phyloP scores from a whole-genome alignment of 306 rosid genomes.

The Fagus crenata region DNA sequence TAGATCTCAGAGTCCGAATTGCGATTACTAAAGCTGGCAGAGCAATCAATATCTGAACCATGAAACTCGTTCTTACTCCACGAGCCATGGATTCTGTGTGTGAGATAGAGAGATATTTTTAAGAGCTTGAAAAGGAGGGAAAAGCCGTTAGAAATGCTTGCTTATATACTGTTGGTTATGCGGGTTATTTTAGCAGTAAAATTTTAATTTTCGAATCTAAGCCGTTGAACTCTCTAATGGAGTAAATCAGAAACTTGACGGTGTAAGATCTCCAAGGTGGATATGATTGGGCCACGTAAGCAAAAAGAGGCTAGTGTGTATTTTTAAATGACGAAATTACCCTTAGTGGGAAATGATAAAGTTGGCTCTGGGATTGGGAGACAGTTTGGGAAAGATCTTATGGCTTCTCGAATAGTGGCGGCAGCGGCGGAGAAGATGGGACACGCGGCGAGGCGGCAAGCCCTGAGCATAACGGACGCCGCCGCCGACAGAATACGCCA shows the following conservation, averaged over 20 bases:
- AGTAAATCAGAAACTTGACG: too few species aligned
- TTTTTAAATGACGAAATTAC: too few species aligned
- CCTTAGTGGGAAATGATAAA: too few species aligned
- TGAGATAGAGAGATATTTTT: not conserved
- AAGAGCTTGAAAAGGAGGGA: conserved; percentile 9
- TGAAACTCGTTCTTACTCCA: not conserved
- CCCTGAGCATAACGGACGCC: conserved; percentile 17
- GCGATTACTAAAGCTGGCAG: not conserved
- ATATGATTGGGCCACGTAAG: too few species aligned
- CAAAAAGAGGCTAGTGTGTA: too few species aligned
- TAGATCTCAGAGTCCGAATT: not conserved
- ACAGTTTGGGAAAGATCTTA: not conserved
- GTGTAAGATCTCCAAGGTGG: too few species aligned
- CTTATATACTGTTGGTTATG: too few species aligned
- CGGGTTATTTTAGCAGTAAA: too few species aligned
- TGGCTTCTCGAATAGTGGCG: conserved; percentile 39
- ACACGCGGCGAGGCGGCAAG: conserved; percentile 5
- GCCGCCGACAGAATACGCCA: conserved; percentile 70
- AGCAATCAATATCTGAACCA: not conserved
- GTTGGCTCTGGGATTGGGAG: too few species aligned
- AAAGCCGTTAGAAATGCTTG: not conserved
- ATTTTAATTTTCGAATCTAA: too few species aligned
- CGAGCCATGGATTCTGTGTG: conserved; percentile 25
- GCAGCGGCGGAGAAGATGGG: conserved; percentile 34
- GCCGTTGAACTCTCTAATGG: too few species aligned